Base-by-base conservation (phyloP, 352 stramenopile genomes). In the Pythium scleroteichum region DNA sequence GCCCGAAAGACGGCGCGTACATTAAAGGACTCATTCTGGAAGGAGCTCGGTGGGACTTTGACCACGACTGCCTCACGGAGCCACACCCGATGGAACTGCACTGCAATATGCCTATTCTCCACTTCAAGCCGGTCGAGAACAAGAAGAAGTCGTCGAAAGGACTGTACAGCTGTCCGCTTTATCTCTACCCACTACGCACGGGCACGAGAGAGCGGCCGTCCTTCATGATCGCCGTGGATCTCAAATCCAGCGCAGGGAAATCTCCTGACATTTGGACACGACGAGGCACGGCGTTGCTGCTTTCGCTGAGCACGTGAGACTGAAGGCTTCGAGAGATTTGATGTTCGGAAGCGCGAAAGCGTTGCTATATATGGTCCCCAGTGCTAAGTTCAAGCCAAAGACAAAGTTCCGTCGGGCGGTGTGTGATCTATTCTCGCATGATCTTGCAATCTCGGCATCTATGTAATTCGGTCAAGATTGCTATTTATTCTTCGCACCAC, bases 151-250 rank as follows among this genome's bases (percentile, higher is more conserved):
- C 85, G 13, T 68, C 78, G 45, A 98, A 98, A 54, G 90, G 88
- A 0, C 72, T 96, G 35, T 99, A 99, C 64, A 88, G 75, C 54
- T 99, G 96, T 46, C 96, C 96, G 3, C 68, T 98, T 27, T 99
- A 99, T 68, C 88, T 99, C 71, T 99, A 99, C 47, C 96, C 96
- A 19, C 72, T 98, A n/a, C 87, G 96, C 19, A 98, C 94, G 0
- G 96, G 96, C 23, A 98, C 93, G 10, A 82, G 93, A 22, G 94
- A 99, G 65, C 84, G 96, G 23, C 95, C 96, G 29, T 97, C 87
- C 16, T 99, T 98, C 67, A 96, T 98, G 73, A 96, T 97, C 64
- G 78, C 87, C 5, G 93, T 98, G 3, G 89, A 98, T 54, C 82
- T 99, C 24, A 96, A 97, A 59, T 78, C 77, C 10, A 96, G 96